A percentile compares a stretch with the other conserved stretches of the same genome.
These are phyloP conservation scores for Phytophthora foliorum DNA, from an alignment of 352 stramenopile species.

Conservation along the genomic window DNA sequence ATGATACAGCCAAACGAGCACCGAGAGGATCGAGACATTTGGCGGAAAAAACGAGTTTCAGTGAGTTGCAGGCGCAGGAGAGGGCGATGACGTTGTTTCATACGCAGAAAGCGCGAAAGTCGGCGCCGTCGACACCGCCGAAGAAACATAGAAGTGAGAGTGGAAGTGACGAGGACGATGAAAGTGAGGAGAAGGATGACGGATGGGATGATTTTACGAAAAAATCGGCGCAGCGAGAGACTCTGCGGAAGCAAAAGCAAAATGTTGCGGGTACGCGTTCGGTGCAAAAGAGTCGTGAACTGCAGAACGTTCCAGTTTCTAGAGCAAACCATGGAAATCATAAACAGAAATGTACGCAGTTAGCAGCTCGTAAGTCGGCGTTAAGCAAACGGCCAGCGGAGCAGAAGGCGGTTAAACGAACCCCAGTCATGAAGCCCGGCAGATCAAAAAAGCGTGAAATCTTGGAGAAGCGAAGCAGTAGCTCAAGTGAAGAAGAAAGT, in stretches of 20 bases:
- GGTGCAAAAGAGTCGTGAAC: not conserved
- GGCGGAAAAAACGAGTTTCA: constrained; percentile 5
- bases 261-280: not conserved
- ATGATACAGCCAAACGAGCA: not conserved
- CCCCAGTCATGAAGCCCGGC: not conserved
- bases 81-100: constrained; percentile 8
- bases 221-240: constrained; percentile 25
- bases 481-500: constrained; percentile 30
- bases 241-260: constrained; percentile 16
- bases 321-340: not conserved
- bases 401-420: not conserved
- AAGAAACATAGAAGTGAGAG: constrained; percentile 7
- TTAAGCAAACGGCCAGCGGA: not conserved
- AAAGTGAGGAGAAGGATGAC: constrained; percentile 26
- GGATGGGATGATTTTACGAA: constrained; percentile 28
- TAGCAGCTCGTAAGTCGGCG: constrained; percentile 22
- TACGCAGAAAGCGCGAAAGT: constrained; percentile 23
- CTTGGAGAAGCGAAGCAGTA: constrained; percentile 5
- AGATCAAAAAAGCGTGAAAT: constrained; percentile 1
- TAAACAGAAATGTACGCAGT: constrained; percentile 7
- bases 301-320: not conserved
- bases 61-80: constrained; percentile 20
- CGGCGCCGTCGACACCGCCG: not conserved
- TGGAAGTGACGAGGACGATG: constrained; percentile 22
- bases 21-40: constrained; percentile 3